Percentiles rank a stretch among this genome's conserved stretches.
Evolutionary conservation across 805 yeast species (phyloP).

Genomic region (Yamadazyma olivae): DNA sequence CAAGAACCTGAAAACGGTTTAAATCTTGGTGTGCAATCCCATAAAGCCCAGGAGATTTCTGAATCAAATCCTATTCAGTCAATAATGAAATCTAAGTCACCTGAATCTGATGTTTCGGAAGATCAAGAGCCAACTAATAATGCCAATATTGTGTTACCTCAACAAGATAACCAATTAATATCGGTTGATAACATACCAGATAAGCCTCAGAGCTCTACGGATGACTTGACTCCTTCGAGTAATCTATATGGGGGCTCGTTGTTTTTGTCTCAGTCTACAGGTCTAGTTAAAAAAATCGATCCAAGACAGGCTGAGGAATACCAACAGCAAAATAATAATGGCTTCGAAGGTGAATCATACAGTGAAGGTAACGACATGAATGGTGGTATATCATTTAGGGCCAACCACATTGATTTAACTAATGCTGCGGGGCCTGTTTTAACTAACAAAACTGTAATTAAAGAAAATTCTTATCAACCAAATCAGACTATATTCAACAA

Average conservation of each 20-base stretch:
- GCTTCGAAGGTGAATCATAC: background rate
- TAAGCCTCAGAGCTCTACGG: slow-evolving; percentile 16
- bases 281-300: slow-evolving; percentile 34
- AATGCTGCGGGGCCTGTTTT: slow-evolving; percentile 28
- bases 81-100: background rate
- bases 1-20: background rate
- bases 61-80: background rate
- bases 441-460: slow-evolving; percentile 28
- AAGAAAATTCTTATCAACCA: slow-evolving; percentile 40
- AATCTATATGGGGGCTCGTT: slow-evolving; percentile 43
- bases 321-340: background rate
- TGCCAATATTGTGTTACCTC: background rate
- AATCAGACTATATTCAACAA: slow-evolving; percentile 41
- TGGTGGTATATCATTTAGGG: slow-evolving; percentile 32
- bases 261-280: slow-evolving; percentile 42
- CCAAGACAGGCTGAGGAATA: slow-evolving; percentile 6
- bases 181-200: slow-evolving; percentile 13
- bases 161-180: background rate
- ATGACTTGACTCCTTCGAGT: slow-evolving; percentile 13
- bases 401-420: slow-evolving; percentile 23
- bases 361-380: slow-evolving; percentile 4
- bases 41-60: background rate
- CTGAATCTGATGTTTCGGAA: background rate
- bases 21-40: background rate
- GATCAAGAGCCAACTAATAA: background rate